Base-by-base conservation (phyloP, 2,329 filamentous ascomycete species). In the Ophioceras dolichostomum region DNA sequence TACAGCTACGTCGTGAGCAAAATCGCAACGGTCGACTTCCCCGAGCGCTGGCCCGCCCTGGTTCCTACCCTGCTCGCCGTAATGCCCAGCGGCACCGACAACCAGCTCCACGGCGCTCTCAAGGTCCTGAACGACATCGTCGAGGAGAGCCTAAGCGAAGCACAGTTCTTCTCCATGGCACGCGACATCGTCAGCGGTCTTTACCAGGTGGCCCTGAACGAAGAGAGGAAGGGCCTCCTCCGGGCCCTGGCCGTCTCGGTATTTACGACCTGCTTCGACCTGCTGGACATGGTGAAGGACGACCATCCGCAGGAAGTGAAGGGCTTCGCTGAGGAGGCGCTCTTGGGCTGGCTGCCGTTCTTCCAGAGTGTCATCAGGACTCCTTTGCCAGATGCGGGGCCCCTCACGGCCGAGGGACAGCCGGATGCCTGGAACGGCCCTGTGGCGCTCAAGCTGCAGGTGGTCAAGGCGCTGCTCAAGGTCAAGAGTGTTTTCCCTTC, bases 271-370 rank as follows among this genome's bases (percentile, higher is more conserved):
- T 94, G 86, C 60, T 94, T 98, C 56, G 87, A 96, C 55, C 84
- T 91, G 39, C 75, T 98, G 63, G 87, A 96, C 60, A 94, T 95
- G 75, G 83, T 96, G 46, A 83, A 94, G 67, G 88, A 94, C 47
- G 85, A 94, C 48, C 84, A 96, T 60, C 83, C 84, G 51, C 71
- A 73, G 40, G 84, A 84, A 39, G 86, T 96, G 43, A 91, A 85
- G 58, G 71, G 70, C 1, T 98, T 98, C 56, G 87, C 89, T 37
- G 85, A 94, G 43, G 83, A 94, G 52, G 77, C 86, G 0, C 68
- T 96, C 34, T 71, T 69, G 47, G 73, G 75, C 36, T 98, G 91
- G 91, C 79, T 84, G 43, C 85, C 88, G 4, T 94, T 94, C 64
- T 91, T 96, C 64, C 69, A 86, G 47, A 70, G 74, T 28, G 76